These are phyloP conservation scores for Aegilops umbellulata DNA, from an alignment of 176 grass and related monocot species.

Conservation along the genomic window DNA sequence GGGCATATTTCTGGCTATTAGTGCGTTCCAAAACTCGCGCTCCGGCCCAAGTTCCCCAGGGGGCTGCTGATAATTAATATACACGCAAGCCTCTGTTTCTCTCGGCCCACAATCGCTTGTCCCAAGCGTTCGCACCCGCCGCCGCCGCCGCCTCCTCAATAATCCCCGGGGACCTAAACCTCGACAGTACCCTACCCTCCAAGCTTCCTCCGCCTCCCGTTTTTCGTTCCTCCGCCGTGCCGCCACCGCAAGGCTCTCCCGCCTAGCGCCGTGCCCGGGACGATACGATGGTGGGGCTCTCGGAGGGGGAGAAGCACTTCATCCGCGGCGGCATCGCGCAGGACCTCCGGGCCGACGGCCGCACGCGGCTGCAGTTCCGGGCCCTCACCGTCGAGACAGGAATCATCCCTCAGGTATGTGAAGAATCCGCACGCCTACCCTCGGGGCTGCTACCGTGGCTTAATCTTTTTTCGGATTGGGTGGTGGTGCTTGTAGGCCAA, in stretches of 20 bases:
- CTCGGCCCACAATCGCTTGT: not conserved
- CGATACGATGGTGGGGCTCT: conserved; percentile 68
- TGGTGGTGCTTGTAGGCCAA: conserved; percentile 48
- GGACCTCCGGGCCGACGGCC: conserved; percentile 73
- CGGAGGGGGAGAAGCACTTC: conserved; percentile 76
- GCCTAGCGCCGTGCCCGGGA: not conserved
- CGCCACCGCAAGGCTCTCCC: not conserved
- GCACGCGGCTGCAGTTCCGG: conserved; percentile 66
- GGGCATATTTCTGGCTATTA: too few relatives aligned
- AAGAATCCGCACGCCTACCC: not conserved
- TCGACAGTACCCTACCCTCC: not conserved
- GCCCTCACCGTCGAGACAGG: conserved; percentile 66
- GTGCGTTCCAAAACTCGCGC: too few relatives aligned
- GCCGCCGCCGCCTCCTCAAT: not conserved
- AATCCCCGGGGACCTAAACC: conserved; percentile 9
- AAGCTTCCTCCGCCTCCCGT: not conserved
- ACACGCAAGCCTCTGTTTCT: not conserved
- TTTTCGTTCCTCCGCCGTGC: not conserved
- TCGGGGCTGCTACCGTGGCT: not conserved
- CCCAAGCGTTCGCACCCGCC: not conserved
- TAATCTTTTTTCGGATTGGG: conserved; percentile 5
- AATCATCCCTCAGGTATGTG: conserved; percentile 71
- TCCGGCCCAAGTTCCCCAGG: too few relatives aligned
- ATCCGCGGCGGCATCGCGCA: conserved; percentile 62
- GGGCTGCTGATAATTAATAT: too few relatives aligned